Conservation (phyloP, 192 early-diverging fungal species). For the Phycomyces nitens region DNA sequence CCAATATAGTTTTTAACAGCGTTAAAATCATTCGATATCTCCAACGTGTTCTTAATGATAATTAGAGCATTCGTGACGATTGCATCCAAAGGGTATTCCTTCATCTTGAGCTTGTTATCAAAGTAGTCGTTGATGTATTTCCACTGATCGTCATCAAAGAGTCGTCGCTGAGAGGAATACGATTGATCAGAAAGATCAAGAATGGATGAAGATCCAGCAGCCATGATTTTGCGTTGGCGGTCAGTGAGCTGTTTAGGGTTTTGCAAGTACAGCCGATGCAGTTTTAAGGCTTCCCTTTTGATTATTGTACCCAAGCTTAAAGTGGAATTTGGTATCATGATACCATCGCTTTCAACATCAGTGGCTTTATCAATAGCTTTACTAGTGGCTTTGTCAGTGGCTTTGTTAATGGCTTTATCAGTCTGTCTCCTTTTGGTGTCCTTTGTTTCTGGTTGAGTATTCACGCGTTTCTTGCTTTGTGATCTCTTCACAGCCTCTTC, state of each 20-base stretch:
- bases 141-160: conserved; percentile 12
- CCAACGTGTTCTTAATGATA: conserved; percentile 12
- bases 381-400: conserved; percentile 10
- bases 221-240: conserved; percentile 13
- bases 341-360: conserved; percentile 16
- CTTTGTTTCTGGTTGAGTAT: conserved; percentile 10
- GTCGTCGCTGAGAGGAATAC: conserved; percentile 10
- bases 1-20: conserved; percentile 12
- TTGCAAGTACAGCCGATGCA: conserved; percentile 14
- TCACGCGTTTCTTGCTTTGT: conserved; percentile 10
- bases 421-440: conserved; percentile 15
- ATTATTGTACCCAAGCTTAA: conserved; percentile 15
- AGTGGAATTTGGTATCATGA: conserved; percentile 15
- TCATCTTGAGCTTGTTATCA: conserved; percentile 13
- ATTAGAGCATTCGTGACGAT: conserved; percentile 8
- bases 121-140: conserved; percentile 13
- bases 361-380: conserved; percentile 1
- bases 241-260: conserved; percentile 15
- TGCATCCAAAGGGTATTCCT: conserved; percentile 14
- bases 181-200: conserved; percentile 15
- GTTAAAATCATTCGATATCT: conserved; percentile 15
- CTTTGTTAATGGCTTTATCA: neutral
- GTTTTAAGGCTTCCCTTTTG: conserved; percentile 11
- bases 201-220: conserved; percentile 13
- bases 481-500: conserved; percentile 14